Base-by-base conservation (phyloP, 768 basidiomycete genomes). In the Pholiota microspora region DNA sequence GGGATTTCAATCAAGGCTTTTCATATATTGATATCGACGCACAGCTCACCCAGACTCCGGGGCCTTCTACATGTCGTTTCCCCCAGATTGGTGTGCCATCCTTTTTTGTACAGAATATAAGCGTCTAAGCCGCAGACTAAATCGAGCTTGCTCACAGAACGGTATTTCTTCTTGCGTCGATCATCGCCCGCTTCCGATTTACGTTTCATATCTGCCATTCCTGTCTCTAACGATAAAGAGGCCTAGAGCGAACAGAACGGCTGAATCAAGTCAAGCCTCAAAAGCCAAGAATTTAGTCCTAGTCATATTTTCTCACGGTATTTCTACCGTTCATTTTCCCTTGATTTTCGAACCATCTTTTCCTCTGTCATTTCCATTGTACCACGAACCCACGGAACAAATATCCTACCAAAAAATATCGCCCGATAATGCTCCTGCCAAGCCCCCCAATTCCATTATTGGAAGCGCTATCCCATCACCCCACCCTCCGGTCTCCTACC, bases 1-100 rank as follows among this genome's bases (percentile, higher is more conserved):
- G 12, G 42, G 45, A 15, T 34, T 58, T 42, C 42, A 35, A 24
- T 34, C 35, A 52, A 36, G 18, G 24, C 24, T 45, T 40, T 32
- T 13, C 10, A 45, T 3, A 35, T 16, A 45, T 47, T 32, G 36
- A 21, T 31, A 46, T 23, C 21, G 2, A 66, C 77, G 63, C 64
- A 76, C 89, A 93, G 62, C 85, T 91, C 8, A 83, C 88, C 91
- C 92, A 94, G 16, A 94, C 72, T 15, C 92, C 91, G 16, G 92
- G 92, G 7, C 92, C 92, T 56, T 89, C 87, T 54, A 92, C 79
- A 23, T 73, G 69, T 38, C 80, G 72, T 67, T 83, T 89, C 18
- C 71, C 77, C 85, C 85, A 86, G 25, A 84, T 77, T 15, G 84
- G 78, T 2, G 82, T 81, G 4, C 87, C 87, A 62, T 88, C 85